phyloP scores from a whole-genome alignment of 306 rosid genomes.

The Rosa persica region DNA sequence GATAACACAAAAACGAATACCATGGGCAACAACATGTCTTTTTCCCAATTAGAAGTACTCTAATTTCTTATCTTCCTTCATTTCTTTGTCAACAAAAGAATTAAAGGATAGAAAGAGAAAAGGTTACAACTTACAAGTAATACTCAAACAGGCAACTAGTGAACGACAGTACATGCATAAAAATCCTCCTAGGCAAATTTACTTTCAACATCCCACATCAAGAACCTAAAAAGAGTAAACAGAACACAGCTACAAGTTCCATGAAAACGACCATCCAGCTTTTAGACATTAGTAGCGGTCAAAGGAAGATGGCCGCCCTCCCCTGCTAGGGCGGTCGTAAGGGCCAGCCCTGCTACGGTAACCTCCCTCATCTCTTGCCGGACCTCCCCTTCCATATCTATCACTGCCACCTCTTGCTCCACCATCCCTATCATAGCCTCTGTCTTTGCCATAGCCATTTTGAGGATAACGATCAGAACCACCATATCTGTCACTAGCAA shows the following conservation, averaged over 20 bases:
- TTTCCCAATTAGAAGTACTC: too few species aligned
- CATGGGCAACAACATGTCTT: too few species aligned
- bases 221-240: conserved; percentile 24
- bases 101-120: background rate
- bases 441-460: conserved; percentile 80
- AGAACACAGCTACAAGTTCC: conserved; percentile 23
- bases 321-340: conserved; percentile 74
- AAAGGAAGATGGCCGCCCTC: conserved; percentile 62
- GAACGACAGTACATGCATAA: conserved; percentile 24
- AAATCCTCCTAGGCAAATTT: conserved; percentile 30
- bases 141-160: conserved; percentile 12
- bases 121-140: background rate
- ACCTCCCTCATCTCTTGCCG: conserved; percentile 70
- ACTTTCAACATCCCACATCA: conserved; percentile 25
- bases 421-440: conserved; percentile 66
- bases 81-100: background rate
- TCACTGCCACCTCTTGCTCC: conserved; percentile 61
- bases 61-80: background rate
- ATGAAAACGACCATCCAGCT: background rate
- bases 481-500: conserved; percentile 67
- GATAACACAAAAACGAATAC: background rate
- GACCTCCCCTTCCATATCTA: conserved; percentile 65
- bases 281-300: conserved; percentile 60
- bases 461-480: conserved; percentile 72
- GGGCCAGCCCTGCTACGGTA: conserved; percentile 79